Percentiles rank a stretch among this genome's conserved stretches.
Evolutionary conservation across 306 rosid species (phyloP).

Genomic region (Trichosanthes truncata): DNA sequence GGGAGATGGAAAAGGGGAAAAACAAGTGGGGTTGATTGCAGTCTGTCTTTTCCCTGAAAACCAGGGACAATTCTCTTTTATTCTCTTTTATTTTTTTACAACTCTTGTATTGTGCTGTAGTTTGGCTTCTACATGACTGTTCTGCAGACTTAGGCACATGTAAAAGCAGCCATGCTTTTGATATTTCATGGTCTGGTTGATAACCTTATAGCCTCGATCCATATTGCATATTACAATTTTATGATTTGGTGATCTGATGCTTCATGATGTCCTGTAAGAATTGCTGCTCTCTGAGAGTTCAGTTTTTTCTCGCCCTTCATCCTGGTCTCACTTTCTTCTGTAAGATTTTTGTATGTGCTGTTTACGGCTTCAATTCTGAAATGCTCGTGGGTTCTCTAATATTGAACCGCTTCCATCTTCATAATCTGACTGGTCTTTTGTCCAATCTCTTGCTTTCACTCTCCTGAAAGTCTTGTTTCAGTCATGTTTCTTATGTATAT

Average conservation of each 20-base stretch:
- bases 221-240: slow-evolving; percentile 16
- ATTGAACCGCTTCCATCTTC: neutral
- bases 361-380: neutral
- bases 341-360: neutral
- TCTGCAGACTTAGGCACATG: slow-evolving; percentile 37
- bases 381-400: neutral
- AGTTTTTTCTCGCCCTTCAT: neutral
- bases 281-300: slow-evolving; percentile 1
- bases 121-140: slow-evolving; percentile 24
- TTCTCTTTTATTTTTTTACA: neutral
- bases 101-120: slow-evolving; percentile 23
- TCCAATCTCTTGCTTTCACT: neutral
- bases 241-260: slow-evolving; percentile 16
- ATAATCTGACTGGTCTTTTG: neutral
- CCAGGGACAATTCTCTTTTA: slow-evolving; percentile 40
- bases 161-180: slow-evolving; percentile 26
- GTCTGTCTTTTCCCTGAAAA: slow-evolving; percentile 57
- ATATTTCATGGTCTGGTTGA: slow-evolving; percentile 3
- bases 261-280: slow-evolving; percentile 21
- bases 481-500: neutral
- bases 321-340: neutral
- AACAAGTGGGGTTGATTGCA: slow-evolving; percentile 55
- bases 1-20: slow-evolving; percentile 23
- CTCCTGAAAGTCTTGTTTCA: neutral
- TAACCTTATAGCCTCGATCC: slow-evolving; percentile 21